Conservation (phyloP, 2,329 filamentous ascomycete species). For the Ceratocystiopsis brevicomis region DNA sequence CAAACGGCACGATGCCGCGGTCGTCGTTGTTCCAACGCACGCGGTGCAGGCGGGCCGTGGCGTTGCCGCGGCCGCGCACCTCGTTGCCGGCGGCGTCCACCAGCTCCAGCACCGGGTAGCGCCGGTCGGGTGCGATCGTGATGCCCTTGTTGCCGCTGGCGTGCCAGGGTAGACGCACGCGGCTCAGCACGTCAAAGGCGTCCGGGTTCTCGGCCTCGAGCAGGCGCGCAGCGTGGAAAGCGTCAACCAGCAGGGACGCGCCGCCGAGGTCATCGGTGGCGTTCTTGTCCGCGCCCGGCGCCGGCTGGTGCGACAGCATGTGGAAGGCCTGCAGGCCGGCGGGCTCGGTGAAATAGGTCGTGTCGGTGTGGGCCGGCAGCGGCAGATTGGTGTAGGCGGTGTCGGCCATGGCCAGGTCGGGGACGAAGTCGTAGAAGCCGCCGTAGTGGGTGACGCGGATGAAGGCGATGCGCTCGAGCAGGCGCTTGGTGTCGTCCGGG, state of each 20-base stretch:
- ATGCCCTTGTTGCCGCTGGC: constrained; percentile 79
- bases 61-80: neutral
- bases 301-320: constrained; percentile 54
- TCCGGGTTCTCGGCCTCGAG: constrained; percentile 33
- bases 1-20: constrained; percentile 48
- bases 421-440: constrained; percentile 62
- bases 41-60: constrained; percentile 23
- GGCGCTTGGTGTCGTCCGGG: constrained; percentile 51
- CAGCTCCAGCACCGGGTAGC: constrained; percentile 55
- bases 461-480: constrained; percentile 67
- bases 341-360: constrained; percentile 86
- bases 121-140: constrained; percentile 51
- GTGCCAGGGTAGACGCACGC: constrained; percentile 50
- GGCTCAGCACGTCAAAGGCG: constrained; percentile 38
- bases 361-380: constrained; percentile 79
- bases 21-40: constrained; percentile 92
- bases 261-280: constrained; percentile 35
- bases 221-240: constrained; percentile 50
- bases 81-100: constrained; percentile 17
- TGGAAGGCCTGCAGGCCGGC: constrained; percentile 87
- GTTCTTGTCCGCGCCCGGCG: constrained; percentile 18
- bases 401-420: constrained; percentile 72
- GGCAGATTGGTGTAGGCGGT: constrained; percentile 80
- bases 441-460: constrained; percentile 87
- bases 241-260: constrained; percentile 67